These are phyloP conservation scores for Bimuria novae-zelandiae DNA, from an alignment of 2,329 filamentous ascomycete species.

Conservation along the genomic window DNA sequence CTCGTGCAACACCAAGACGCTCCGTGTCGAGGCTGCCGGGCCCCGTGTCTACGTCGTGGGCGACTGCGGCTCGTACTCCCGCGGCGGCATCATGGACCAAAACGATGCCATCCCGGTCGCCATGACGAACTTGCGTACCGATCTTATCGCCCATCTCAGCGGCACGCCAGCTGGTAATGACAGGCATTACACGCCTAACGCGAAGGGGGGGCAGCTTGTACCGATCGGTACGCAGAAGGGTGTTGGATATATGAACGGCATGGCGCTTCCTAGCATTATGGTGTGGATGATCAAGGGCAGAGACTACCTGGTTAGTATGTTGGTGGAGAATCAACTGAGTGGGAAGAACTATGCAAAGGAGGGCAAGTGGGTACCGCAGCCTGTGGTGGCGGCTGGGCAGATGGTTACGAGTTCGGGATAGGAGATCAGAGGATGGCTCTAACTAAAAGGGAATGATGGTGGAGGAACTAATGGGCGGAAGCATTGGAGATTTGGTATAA, in stretches of 20 bases:
- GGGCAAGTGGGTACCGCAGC: conserved; percentile 39
- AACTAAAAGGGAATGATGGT: no score
- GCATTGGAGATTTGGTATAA: no score
- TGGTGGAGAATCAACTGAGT: conserved; percentile 32
- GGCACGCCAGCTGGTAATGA: conserved; percentile 34
- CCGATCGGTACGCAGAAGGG: conserved; percentile 46
- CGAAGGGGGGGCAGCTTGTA: conserved; percentile 41
- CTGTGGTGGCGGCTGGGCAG: conserved; percentile 22
- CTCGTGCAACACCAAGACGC: conserved; percentile 52
- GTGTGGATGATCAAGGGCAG: conserved; percentile 51
- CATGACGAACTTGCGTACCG: conserved; percentile 53
- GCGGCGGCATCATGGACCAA: conserved; percentile 52
- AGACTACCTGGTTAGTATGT: conserved; percentile 45
- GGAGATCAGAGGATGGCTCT: no score
- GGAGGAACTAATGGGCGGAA: neutral
- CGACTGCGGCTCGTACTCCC: conserved; percentile 53
- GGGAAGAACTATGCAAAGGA: conserved; percentile 44
- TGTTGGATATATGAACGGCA: conserved; percentile 44
- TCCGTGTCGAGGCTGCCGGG: conserved; percentile 52
- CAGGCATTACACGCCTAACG: conserved; percentile 36
- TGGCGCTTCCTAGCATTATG: conserved; percentile 46
- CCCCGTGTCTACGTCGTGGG: conserved; percentile 55
- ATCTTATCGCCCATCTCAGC: conserved; percentile 46
- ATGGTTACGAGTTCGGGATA: conserved; percentile 19
- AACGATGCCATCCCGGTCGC: conserved; percentile 49